Evolutionary conservation across 2,329 filamentous ascomycete genomes (phyloP), one percentile per base, ranked within the genome.

Genomic region (Xylaria sp.): DNA sequence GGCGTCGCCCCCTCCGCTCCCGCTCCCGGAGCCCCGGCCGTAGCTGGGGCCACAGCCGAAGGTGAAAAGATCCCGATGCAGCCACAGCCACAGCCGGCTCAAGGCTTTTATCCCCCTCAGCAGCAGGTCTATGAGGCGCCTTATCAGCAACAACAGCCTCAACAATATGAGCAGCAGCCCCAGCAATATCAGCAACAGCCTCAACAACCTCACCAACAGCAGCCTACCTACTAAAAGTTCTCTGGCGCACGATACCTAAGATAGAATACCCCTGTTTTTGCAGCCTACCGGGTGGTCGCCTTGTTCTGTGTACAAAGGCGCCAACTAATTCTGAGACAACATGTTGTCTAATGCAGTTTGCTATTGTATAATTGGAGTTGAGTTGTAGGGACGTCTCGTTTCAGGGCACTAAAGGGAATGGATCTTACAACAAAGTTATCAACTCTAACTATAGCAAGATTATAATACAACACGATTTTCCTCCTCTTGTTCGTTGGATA

Each of bases 51-150:
- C 21, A 36, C 54, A 21, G 36, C 19, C 24, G 71, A 61, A n/a
- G 73, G 50, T 12, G 77, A 79, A 63, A 76, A 78, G 61, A 71
- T 73, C 53, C 71, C 71, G 62, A 74, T 75, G 72, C 75, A 77
- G 45, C 70, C 75, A 70, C 75, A 78, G 45, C 70, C 74, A 6
- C 75, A 78, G 45, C 70, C 74, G 5, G 8, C 39, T 42, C 76
- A 76, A 36, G 47, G 64, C 12, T 64, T 66, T 54, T 55, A 73
- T 17, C 36, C 64, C 55, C 68, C 70, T 9, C 57, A 55, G 39
- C 57, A 55, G 39, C 63, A 67, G 14, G 4, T 17, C 24, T 36
- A 67, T 8, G 65, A 68, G 36, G 51, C 21, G 7, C 68, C 57
- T 17, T 61, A 65, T 14, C 60, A 59, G 12, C 42, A 47, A 39